These are phyloP conservation scores for Trichoderma oligosporum DNA, from an alignment of 2,329 filamentous ascomycete genomes.

Conservation along the genomic window DNA sequence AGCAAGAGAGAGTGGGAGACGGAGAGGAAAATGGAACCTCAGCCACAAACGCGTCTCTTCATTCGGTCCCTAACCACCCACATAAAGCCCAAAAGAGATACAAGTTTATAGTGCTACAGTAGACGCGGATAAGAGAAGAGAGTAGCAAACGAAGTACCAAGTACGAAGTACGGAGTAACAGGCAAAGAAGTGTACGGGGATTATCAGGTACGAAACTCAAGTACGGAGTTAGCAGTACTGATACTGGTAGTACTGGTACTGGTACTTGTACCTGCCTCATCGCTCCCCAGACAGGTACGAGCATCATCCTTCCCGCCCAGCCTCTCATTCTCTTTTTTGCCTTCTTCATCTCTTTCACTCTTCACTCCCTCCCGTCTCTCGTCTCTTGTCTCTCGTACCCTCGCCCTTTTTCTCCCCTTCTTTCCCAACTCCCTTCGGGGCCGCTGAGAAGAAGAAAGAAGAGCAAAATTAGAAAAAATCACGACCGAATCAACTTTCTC, in stretches of 20 bases:
- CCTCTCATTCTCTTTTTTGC: conserved; percentile 7
- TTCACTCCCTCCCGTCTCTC: conserved; percentile 8
- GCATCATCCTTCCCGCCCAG: conserved; percentile 14
- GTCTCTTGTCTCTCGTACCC: no score
- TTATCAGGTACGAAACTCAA: conserved; percentile 13
- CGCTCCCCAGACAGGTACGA: not conserved
- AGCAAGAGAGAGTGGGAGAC: no score
- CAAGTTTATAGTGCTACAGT: no score
- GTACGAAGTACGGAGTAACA: no score
- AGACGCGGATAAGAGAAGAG: no score
- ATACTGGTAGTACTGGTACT: no score
- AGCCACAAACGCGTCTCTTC: conserved; percentile 8
- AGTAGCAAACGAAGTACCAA: no score
- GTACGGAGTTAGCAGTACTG: not conserved
- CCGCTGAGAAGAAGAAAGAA: conserved; percentile 14
- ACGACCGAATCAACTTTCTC: not conserved
- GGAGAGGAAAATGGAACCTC: conserved; percentile 8
- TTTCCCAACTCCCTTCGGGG: conserved; percentile 7
- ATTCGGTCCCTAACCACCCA: conserved; percentile 4
- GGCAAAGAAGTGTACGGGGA: not conserved
- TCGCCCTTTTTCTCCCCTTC: conserved; percentile 1
- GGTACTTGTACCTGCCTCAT: not conserved
- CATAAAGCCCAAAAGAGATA: conserved; percentile 10
- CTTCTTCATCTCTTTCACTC: conserved; percentile 10
- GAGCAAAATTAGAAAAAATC: no score